These are phyloP conservation scores for Penicillium sp. DNA, from an alignment of 2,329 filamentous ascomycete species.

Conservation along the genomic window DNA sequence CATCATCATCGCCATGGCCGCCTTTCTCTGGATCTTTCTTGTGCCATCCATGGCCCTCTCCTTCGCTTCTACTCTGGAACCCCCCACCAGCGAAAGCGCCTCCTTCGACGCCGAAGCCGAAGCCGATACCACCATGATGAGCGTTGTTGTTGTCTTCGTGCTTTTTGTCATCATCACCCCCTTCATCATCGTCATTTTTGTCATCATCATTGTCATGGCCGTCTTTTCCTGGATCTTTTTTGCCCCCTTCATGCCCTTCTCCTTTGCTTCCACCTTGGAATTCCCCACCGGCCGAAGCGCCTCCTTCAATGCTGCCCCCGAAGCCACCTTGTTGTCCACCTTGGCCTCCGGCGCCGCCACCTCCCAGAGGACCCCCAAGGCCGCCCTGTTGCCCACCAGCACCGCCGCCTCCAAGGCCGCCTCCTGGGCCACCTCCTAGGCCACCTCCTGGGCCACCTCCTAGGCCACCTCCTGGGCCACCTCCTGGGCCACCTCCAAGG, in stretches of 20 bases:
- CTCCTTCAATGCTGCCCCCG: not conserved
- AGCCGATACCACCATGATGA: not conserved
- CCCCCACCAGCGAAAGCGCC: constrained; percentile 1
- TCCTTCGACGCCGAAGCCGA: constrained; percentile 3
- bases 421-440: constrained; percentile 1
- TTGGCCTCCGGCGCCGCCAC: not conserved
- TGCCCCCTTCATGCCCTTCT: not conserved
- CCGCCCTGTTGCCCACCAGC: not conserved
- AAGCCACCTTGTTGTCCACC: not conserved
- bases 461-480: not conserved
- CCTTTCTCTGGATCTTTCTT: constrained; percentile 7
- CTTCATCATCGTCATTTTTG: not conserved
- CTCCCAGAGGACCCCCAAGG: not conserved
- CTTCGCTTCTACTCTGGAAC: not conserved
- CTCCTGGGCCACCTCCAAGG: not conserved
- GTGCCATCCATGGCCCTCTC: not conserved
- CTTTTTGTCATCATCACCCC: constrained; percentile 5
- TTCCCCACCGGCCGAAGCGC: not conserved
- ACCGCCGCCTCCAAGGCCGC: too few relatives aligned
- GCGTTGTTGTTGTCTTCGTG: not conserved
- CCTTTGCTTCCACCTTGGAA: not conserved
- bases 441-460: too few relatives aligned
- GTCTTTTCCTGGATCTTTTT: constrained; percentile 6
- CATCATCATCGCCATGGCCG: constrained; percentile 6
- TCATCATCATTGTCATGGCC: constrained; percentile 5